A percentile compares a stretch with the other conserved stretches of the same genome.
Evolutionary conservation across 306 rosid genomes (phyloP).

Genomic region (Styphnolobium japonicum): DNA sequence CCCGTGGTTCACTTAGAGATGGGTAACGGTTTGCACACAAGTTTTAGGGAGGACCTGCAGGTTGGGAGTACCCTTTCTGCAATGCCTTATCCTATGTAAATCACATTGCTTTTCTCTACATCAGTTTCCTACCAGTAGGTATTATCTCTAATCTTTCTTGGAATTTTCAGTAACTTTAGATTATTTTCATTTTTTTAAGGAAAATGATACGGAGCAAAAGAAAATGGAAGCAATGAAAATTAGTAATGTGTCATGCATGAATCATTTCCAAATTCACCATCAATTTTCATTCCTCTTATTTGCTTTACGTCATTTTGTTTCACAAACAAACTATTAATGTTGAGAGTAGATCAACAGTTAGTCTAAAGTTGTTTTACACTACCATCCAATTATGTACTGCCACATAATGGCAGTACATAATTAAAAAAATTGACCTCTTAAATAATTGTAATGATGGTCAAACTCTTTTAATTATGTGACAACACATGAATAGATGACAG

Average conservation of each 20-base stretch:
- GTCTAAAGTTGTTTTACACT: too few relatives aligned
- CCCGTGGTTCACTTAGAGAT: not conserved
- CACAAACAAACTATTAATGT: too few relatives aligned
- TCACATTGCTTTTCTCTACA: not conserved
- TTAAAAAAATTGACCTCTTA: too few relatives aligned
- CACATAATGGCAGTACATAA: too few relatives aligned
- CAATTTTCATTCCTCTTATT: too few relatives aligned
- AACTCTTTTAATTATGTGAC: too few relatives aligned
- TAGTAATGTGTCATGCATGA: not conserved
- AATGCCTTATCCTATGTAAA: not conserved
- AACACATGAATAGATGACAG: too few relatives aligned
- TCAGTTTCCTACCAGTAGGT: not conserved
- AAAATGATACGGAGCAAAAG: not conserved
- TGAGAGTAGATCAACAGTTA: too few relatives aligned
- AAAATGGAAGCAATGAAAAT: not conserved
- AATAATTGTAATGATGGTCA: too few relatives aligned
- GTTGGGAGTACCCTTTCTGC: not conserved
- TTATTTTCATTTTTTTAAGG: not conserved
- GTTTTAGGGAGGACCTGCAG: not conserved
- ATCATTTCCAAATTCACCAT: not conserved
- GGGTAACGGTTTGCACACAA: too few relatives aligned
- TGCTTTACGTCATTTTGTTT: too few relatives aligned
- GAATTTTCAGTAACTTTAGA: not conserved
- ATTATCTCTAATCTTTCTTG: not conserved
- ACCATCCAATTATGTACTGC: too few relatives aligned